A percentile compares a stretch with the other conserved stretches of the same genome.
Evolutionary conservation across 306 rosid genomes (phyloP).

Genomic region (Senna tora): DNA sequence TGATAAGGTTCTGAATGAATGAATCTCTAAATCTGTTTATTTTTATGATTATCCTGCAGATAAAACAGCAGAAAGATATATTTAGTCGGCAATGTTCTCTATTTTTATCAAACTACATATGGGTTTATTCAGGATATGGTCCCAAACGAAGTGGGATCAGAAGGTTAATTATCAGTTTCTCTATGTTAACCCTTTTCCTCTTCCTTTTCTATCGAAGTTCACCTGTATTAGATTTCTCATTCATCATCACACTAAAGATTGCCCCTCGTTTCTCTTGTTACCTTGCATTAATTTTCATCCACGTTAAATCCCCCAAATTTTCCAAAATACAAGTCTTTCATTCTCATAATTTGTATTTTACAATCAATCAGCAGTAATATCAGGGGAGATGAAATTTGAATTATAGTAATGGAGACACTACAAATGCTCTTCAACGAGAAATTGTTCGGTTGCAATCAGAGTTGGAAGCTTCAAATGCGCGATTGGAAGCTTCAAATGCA

Average conservation of each 20-base stretch:
- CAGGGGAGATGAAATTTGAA: slow-evolving; percentile 14
- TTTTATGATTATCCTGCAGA: slow-evolving; percentile 58
- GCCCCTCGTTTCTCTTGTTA: slow-evolving; percentile 27
- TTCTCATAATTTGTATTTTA: slow-evolving; percentile 16
- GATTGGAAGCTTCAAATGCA: too few relatives aligned
- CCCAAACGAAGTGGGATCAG: slow-evolving; percentile 72
- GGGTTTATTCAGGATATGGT: slow-evolving; percentile 80
- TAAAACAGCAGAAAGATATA: slow-evolving; percentile 74
- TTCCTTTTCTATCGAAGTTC: slow-evolving; percentile 16
- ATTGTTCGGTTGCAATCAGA: too few relatives aligned
- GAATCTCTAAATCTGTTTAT: too few relatives aligned
- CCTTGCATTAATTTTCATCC: slow-evolving; percentile 21
- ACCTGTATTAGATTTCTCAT: slow-evolving; percentile 24
- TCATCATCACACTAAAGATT: slow-evolving; percentile 8
- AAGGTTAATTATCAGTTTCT: slow-evolving; percentile 55
- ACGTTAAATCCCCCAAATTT: background rate
- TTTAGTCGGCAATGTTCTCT: slow-evolving; percentile 68
- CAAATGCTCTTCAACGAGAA: too few relatives aligned
- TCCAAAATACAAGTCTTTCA: background rate
- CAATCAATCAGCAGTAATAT: slow-evolving; percentile 15
- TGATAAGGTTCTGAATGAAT: too few relatives aligned
- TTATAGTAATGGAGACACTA: too few relatives aligned
- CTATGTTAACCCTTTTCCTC: slow-evolving; percentile 12
- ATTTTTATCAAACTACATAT: slow-evolving; percentile 72
- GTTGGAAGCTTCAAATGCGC: too few relatives aligned